These are phyloP conservation scores for Aegilops speltoides DNA, from an alignment of 176 grass and related monocot species.

Conservation along the genomic window DNA sequence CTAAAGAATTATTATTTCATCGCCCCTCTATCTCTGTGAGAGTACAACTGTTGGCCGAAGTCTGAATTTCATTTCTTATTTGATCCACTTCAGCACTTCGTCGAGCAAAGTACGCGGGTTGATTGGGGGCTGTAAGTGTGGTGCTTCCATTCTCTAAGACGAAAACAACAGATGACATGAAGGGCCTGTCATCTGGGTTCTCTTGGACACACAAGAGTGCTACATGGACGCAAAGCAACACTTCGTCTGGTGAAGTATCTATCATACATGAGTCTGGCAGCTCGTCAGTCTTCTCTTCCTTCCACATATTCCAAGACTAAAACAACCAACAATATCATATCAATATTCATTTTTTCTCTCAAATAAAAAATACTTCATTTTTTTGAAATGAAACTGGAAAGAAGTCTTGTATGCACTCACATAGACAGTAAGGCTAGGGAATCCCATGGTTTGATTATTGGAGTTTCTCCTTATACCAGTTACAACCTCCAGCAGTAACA, in stretches of 20 bases:
- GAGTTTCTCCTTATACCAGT: slow-evolving; percentile 38
- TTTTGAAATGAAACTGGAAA: not conserved
- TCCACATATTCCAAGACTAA: slow-evolving; percentile 53
- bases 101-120: not conserved
- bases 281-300: slow-evolving; percentile 2
- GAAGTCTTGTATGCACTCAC: slow-evolving; percentile 14
- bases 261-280: slow-evolving; percentile 35
- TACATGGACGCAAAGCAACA: slow-evolving; percentile 32
- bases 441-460: not conserved
- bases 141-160: slow-evolving; percentile 34
- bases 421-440: slow-evolving; percentile 35
- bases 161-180: slow-evolving; percentile 36
- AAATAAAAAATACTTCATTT: not conserved
- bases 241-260: slow-evolving; percentile 4
- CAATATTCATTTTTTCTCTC: not conserved
- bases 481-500: slow-evolving; percentile 44
- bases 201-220: slow-evolving; percentile 54
- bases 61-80: not conserved
- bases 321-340: not conserved
- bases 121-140: not conserved
- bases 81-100: not conserved
- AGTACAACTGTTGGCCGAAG: not conserved
- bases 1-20: not conserved
- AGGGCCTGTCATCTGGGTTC: slow-evolving; percentile 33
- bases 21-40: not conserved